Conservation (phyloP, 495 filamentous ascomycete genomes). For the Parathielavia hyrcaniae region DNA sequence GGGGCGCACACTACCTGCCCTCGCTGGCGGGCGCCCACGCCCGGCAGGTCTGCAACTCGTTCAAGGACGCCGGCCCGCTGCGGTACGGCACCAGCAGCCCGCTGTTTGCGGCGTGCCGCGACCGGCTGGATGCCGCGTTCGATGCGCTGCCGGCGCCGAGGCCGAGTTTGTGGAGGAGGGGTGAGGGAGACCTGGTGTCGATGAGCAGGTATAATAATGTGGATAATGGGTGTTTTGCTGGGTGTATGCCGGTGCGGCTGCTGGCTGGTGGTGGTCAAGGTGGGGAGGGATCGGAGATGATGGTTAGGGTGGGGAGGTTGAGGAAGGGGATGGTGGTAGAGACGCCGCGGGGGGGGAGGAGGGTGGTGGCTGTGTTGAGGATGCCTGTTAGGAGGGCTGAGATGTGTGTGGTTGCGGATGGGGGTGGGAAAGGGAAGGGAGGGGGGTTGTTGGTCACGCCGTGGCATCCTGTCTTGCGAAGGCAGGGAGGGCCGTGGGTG, state of each 20-base stretch:
- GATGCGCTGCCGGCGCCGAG: slow-evolving; percentile 36
- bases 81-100: slow-evolving; percentile 35
- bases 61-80: slow-evolving; percentile 44
- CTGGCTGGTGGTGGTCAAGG: too few species aligned
- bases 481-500: slow-evolving; percentile 24
- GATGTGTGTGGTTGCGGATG: slow-evolving; percentile 18
- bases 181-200: neutral
- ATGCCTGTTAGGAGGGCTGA: slow-evolving; percentile 25
- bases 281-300: neutral
- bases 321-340: slow-evolving; percentile 31
- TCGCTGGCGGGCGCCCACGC: slow-evolving; percentile 39
- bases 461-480: slow-evolving; percentile 38
- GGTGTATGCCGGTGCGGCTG: slow-evolving; percentile 27
- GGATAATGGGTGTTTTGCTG: slow-evolving; percentile 36
- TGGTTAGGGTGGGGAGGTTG: slow-evolving; percentile 24
- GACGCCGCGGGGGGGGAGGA: slow-evolving; percentile 34
- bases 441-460: slow-evolving; percentile 32
- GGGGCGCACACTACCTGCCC: slow-evolving; percentile 44
- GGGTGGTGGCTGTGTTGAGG: slow-evolving; percentile 36
- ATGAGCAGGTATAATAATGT: slow-evolving; percentile 32
- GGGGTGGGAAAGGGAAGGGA: neutral
- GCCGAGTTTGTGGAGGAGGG: slow-evolving; percentile 12
- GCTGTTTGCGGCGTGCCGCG: slow-evolving; percentile 37
- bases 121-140: slow-evolving; percentile 36
- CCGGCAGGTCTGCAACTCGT: slow-evolving; percentile 43